Evolutionary conservation across 208 protist genomes (phyloP), one percentile per base, ranked within the genome.

Genomic region (Trypanosoma scelopori): DNA sequence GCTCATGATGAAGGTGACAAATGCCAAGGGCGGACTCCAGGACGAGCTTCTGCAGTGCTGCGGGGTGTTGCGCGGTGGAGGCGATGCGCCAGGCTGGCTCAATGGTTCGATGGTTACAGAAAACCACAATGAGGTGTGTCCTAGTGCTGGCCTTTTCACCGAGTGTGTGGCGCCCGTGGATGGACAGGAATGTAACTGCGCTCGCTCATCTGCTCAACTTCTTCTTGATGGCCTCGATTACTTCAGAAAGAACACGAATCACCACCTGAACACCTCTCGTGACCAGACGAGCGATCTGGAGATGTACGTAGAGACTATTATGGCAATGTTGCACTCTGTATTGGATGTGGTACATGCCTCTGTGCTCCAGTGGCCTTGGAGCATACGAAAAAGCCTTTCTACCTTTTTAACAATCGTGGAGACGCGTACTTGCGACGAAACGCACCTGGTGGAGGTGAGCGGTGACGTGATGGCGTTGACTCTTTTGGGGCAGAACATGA

Each of bases 401-500:
- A 28, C 11, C 28, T 32, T 69, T 0, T 15, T 69, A 27, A 30
- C 60, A 3, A 35, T 39, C 28, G 35, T 65, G 35, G 48, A 23
- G 4, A 28, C 30, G n/a, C 9, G 16, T 22, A 55, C n/a, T 30
- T 20, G 42, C 11, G 32, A 55, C 23, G 23, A 53, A 3, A n/a
- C 13, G 27, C 28, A 43, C 5, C 37, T 35, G 28, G 35, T 27
- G 12, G n/a, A 4, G 12, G 3, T 3, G 50, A 30, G 25, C 6
- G 22, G 45, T 63, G 28, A 47, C 18, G 0, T 45, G 50, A 23
- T 41, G 47, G 4, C 30, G 27, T 63, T 57, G 63, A 70, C 22
- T 72, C 58, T 51, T 23, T 65, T 71, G 43, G 55, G 79, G 56
- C 76, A 77, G 45, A 73, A 68, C 27, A 74, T 71, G n/a, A 82